phyloP scores from a whole-genome alignment of 106 monocot species.

The Allium fistulosum region DNA sequence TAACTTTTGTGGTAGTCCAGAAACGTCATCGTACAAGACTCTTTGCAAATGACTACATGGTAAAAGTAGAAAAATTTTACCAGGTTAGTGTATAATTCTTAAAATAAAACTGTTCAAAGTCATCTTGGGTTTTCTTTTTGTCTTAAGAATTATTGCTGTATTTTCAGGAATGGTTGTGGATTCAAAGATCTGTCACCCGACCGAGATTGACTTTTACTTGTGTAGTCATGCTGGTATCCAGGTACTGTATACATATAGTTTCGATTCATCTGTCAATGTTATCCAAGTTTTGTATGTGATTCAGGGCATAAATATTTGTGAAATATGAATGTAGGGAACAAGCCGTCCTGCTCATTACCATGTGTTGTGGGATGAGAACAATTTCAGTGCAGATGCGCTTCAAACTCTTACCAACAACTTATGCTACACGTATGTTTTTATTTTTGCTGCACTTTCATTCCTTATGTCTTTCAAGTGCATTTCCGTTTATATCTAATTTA shows the following conservation, averaged over 20 bases:
- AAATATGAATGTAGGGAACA: conserved; percentile 38
- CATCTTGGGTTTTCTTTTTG: not conserved
- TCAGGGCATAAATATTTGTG: not conserved
- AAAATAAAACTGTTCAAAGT: not conserved
- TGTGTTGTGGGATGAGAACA: conserved; percentile 90
- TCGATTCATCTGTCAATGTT: not conserved
- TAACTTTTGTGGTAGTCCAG: conserved; percentile 78
- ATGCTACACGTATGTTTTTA: conserved; percentile 53
- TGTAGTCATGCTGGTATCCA: conserved; percentile 56
- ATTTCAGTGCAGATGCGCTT: conserved; percentile 66
- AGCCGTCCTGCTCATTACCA: conserved; percentile 88
- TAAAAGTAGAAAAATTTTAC: conserved; percentile 68
- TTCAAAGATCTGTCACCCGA: conserved; percentile 45
- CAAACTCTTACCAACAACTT: conserved; percentile 77
- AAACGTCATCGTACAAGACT: conserved; percentile 68
- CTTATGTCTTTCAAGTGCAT: too few relatives aligned
- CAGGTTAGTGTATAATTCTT: conserved; percentile 18
- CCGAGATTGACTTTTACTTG: conserved; percentile 44
- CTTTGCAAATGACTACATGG: conserved; percentile 48
- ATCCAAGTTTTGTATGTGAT: not conserved
- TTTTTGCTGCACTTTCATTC: too few relatives aligned
- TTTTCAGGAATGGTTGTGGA: conserved; percentile 46
- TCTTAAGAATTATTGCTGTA: not conserved
- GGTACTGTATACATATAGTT: conserved; percentile 8
- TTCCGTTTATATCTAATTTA: too few relatives aligned